Conservation (phyloP, 805 yeast genomes). For the Ogataea trehaloabstinens region DNA sequence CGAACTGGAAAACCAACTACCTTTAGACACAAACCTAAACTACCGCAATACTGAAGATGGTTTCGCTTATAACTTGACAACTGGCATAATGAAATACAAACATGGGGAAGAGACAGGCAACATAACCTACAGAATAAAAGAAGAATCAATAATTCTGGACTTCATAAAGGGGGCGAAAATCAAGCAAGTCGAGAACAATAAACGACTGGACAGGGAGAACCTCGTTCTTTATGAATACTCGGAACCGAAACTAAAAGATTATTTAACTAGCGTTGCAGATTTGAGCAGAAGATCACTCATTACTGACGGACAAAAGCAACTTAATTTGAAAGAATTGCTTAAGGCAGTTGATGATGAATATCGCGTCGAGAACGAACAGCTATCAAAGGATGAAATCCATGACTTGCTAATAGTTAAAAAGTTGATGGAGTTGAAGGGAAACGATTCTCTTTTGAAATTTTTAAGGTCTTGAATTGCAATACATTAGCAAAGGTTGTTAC, state of each 20-base stretch:
- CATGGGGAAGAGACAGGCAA: constrained; percentile 16
- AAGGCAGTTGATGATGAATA: constrained; percentile 32
- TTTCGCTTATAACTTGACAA: constrained; percentile 25
- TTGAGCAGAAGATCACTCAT: constrained; percentile 33
- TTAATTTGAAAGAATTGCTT: constrained; percentile 50
- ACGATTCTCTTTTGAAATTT: constrained; percentile 59
- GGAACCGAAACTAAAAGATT: constrained; percentile 26
- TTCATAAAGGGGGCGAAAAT: constrained; percentile 55
- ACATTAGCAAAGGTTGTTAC: background rate
- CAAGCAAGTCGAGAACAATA: constrained; percentile 32
- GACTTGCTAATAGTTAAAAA: constrained; percentile 56
- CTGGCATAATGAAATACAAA: constrained; percentile 22
- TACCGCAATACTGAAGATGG: constrained; percentile 34
- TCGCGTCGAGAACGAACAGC: constrained; percentile 14
- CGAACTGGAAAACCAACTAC: constrained; percentile 25
- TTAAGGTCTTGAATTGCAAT: constrained; percentile 32
- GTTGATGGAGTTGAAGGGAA: constrained; percentile 68
- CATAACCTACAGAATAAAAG: constrained; percentile 64
- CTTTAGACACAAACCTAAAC: constrained; percentile 36
- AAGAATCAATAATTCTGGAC: constrained; percentile 64
- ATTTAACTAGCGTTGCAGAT: constrained; percentile 30
- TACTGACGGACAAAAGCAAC: constrained; percentile 28
- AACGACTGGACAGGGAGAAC: constrained; percentile 32
- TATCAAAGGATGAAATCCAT: constrained; percentile 40
- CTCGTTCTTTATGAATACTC: constrained; percentile 31